A percentile compares a stretch with the other conserved stretches of the same genome.
phyloP scores from a whole-genome alignment of 805 yeast genomes.

The Cyberlindnera amylophila region DNA sequence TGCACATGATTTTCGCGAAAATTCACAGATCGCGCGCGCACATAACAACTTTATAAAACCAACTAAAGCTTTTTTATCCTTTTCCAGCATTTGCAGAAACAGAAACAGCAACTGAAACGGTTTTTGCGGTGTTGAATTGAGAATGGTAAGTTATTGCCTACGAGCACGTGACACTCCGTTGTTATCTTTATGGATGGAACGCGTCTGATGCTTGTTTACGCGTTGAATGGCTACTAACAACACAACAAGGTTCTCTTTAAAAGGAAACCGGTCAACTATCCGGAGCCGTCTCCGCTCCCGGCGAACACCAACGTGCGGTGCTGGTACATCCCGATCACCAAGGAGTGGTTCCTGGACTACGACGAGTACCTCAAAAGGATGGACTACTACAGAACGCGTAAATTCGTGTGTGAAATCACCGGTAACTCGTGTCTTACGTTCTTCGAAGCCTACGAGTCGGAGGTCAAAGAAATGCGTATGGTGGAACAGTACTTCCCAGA shows the following conservation, averaged over 20 bases:
- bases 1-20: too few species aligned
- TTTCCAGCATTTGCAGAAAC: too few species aligned
- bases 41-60: too few species aligned
- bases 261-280: constrained; percentile 62
- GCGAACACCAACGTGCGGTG: constrained; percentile 56
- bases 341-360: constrained; percentile 81
- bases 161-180: too few species aligned
- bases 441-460: constrained; percentile 83
- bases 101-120: too few species aligned
- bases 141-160: too few species aligned
- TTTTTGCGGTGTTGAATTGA: too few species aligned
- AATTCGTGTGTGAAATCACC: constrained; percentile 93
- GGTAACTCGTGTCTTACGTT: constrained; percentile 90
- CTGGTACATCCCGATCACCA: constrained; percentile 79
- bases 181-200: too few species aligned
- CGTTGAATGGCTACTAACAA: constrained; percentile 8
- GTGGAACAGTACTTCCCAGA: constrained; percentile 87
- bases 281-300: constrained; percentile 56
- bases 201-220: too few species aligned
- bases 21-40: too few species aligned
- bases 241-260: constrained; percentile 64
- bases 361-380: constrained; percentile 68
- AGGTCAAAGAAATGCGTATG: constrained; percentile 54
- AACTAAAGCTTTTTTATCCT: too few species aligned
- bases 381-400: constrained; percentile 68